phyloP scores from a whole-genome alignment of 2,329 filamentous ascomycete genomes.

The Penicillium thymicola region DNA sequence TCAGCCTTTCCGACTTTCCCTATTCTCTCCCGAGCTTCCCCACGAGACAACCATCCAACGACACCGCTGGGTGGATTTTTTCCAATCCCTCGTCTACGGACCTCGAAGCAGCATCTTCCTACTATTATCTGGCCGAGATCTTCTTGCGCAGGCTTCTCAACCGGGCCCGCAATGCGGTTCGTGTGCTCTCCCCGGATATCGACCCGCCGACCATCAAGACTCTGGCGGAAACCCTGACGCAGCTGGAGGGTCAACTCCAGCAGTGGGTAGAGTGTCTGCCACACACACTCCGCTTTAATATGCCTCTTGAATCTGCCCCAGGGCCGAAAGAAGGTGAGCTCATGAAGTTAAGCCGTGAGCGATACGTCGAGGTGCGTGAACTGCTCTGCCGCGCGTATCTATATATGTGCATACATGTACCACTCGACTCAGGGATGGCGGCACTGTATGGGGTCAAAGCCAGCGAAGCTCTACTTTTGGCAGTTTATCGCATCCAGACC shows the following conservation, averaged over 20 bases:
- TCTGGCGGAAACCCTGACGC: slow-evolving; percentile 16
- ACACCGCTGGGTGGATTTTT: slow-evolving; percentile 10
- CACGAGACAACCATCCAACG: slow-evolving; percentile 11
- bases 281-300: slow-evolving; percentile 22
- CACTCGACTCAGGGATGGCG: slow-evolving; percentile 16
- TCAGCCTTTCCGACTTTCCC: slow-evolving; percentile 25
- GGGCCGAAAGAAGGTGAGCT: slow-evolving; percentile 21
- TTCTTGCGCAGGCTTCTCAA: slow-evolving; percentile 33
- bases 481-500: slow-evolving; percentile 26
- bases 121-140: slow-evolving; percentile 28
- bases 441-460: slow-evolving; percentile 20
- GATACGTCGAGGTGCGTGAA: slow-evolving; percentile 27
- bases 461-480: slow-evolving; percentile 20
- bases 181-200: slow-evolving; percentile 19
- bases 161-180: slow-evolving; percentile 25
- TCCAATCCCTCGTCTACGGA: slow-evolving; percentile 14
- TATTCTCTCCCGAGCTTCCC: slow-evolving; percentile 25
- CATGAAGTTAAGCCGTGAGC: slow-evolving; percentile 24
- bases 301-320: slow-evolving; percentile 18
- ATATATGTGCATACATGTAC: slow-evolving; percentile 24
- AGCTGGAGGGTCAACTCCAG: slow-evolving; percentile 24
- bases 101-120: slow-evolving; percentile 22
- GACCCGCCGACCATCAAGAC: slow-evolving; percentile 12
- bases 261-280: slow-evolving; percentile 27
- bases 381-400: slow-evolving; percentile 25